Evolutionary conservation across 2,329 filamentous ascomycete genomes (phyloP).

Genomic region (Fusarium equiseti): DNA sequence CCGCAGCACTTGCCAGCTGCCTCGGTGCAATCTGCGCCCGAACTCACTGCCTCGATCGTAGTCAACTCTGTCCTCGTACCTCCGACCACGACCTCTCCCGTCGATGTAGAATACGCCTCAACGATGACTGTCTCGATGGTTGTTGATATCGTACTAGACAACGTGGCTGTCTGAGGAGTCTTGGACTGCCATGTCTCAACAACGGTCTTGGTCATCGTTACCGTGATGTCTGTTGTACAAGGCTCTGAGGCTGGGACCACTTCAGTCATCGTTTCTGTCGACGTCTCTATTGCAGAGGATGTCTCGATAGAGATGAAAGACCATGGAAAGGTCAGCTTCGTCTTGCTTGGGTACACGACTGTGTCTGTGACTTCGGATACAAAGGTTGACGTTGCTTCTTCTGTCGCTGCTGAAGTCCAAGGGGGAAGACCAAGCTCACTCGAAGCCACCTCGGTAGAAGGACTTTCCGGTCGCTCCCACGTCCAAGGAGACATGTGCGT

Average conservation of each 20-base stretch:
- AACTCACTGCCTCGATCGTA: conserved; percentile 38
- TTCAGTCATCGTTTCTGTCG: conserved; percentile 1
- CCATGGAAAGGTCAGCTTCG: conserved; percentile 8
- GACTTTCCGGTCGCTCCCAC: conserved; percentile 13
- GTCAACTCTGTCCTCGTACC: conserved; percentile 41
- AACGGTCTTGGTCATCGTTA: conserved; percentile 46
- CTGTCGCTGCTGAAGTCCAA: conserved; percentile 13
- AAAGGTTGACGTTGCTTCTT: not conserved
- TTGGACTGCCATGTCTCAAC: conserved; percentile 44
- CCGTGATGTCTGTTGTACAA: conserved; percentile 44
- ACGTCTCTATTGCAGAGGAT: not conserved
- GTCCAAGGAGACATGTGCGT: conserved; percentile 9
- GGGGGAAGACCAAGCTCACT: conserved; percentile 14
- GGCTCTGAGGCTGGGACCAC: conserved; percentile 24
- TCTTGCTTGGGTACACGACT: conserved; percentile 5
- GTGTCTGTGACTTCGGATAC: not conserved
- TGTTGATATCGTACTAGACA: conserved; percentile 38
- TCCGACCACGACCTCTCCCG: conserved; percentile 34
- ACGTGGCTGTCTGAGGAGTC: conserved; percentile 25
- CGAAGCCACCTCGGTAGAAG: conserved; percentile 13
- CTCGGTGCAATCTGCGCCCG: conserved; percentile 30
- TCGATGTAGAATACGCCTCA: conserved; percentile 47
- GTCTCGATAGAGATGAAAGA: conserved; percentile 6
- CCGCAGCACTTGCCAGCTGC: conserved; percentile 33
- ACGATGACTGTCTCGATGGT: conserved; percentile 43